Conservation (phyloP, 306 rosid species). For the Mimosa bimucronata region DNA sequence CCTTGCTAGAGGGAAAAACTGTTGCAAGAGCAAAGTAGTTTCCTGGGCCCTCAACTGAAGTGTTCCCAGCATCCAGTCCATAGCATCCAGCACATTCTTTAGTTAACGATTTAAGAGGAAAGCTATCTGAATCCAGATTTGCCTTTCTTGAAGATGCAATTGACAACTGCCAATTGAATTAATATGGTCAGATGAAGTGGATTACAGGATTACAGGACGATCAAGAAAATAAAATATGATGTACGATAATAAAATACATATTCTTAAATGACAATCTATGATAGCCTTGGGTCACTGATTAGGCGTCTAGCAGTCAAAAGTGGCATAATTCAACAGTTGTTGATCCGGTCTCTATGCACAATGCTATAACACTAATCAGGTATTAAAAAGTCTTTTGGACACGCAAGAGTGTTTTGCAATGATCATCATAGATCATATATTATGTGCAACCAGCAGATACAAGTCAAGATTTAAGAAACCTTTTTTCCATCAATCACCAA, state of each 20-base stretch:
- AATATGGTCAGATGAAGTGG: conserved; percentile 1
- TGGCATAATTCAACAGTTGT: neutral
- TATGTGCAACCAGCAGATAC: neutral
- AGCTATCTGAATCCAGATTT: conserved; percentile 41
- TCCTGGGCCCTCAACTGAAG: conserved; percentile 47
- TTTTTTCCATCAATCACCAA: neutral
- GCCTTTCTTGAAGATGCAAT: conserved; percentile 44
- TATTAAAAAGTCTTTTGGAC: neutral
- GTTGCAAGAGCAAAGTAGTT: conserved; percentile 77
- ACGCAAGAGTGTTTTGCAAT: neutral
- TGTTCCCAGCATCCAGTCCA: conserved; percentile 43
- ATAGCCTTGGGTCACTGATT: neutral
- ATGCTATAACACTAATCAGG: neutral
- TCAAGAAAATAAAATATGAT: conserved; percentile 1
- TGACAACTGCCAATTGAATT: conserved; percentile 58
- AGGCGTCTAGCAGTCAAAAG: neutral
- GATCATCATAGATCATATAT: neutral
- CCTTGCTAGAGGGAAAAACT: conserved; percentile 75
- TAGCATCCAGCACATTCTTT: conserved; percentile 55
- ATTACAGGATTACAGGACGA: neutral
- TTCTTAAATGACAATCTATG: neutral
- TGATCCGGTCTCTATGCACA: neutral
- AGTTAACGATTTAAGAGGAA: conserved; percentile 71
- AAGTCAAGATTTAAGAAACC: neutral
- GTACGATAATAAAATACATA: neutral